phyloP scores from a whole-genome alignment of 768 basidiomycete species.

The Suillus hirtellus region DNA sequence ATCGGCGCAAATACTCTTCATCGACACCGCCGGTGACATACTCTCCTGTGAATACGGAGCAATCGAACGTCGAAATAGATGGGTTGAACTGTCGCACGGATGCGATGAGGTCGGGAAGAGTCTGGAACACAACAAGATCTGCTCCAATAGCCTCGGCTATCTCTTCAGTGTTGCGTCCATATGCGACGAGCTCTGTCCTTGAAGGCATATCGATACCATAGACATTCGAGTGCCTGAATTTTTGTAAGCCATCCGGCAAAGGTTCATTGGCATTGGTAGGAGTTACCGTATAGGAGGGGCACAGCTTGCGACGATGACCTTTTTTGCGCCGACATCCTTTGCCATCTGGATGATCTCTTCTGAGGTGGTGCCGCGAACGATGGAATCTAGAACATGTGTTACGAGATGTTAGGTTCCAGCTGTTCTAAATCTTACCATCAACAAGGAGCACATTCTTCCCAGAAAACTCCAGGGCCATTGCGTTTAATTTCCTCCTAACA shows the following conservation, averaged over 20 bases:
- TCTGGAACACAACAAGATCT: constrained; percentile 95
- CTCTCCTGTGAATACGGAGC: constrained; percentile 96
- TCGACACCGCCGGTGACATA: constrained; percentile 95
- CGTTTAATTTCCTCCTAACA: constrained; percentile 92
- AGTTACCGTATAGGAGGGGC: constrained; percentile 90
- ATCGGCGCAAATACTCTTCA: constrained; percentile 69
- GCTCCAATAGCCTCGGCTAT: constrained; percentile 87
- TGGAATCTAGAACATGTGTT: constrained; percentile 67
- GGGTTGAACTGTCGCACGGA: constrained; percentile 88
- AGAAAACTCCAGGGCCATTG: constrained; percentile 96
- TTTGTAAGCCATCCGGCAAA: constrained; percentile 11
- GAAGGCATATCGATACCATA: constrained; percentile 99
- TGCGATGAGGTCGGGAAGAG: constrained; percentile 80
- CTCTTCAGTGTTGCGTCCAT: constrained; percentile 67
- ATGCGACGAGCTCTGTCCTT: constrained; percentile 87
- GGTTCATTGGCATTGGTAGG: neutral
- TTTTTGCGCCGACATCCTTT: constrained; percentile 96
- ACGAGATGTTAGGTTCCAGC: neutral
- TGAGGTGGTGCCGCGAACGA: constrained; percentile 97
- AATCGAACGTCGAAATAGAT: constrained; percentile 78
- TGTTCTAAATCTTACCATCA: constrained; percentile 61
- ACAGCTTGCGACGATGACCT: constrained; percentile 94
- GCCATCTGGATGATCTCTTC: constrained; percentile 99
- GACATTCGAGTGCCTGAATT: constrained; percentile 79
- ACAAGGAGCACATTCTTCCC: constrained; percentile 93